A percentile compares a stretch with the other conserved stretches of the same genome.
Conservation (phyloP, 1,284 basidiomycete genomes). For the Vanrija sp. region DNA sequence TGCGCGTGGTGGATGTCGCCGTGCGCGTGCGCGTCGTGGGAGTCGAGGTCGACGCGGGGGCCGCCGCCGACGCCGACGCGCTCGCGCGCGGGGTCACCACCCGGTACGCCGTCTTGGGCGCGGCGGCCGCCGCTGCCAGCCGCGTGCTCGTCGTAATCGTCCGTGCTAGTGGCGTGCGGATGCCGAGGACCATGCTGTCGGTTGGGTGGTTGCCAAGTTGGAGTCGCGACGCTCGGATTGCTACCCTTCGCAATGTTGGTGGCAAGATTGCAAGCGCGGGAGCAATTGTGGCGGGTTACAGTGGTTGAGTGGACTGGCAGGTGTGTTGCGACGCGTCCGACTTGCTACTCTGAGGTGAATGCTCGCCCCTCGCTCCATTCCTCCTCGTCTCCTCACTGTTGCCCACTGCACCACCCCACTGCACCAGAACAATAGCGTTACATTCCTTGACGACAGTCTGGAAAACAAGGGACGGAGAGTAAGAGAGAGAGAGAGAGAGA, state of each 20-base stretch:
- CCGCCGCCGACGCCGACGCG: not conserved
- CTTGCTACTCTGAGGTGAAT: too few species aligned
- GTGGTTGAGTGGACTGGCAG: too few species aligned
- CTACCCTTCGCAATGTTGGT: too few species aligned
- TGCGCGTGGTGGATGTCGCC: not conserved
- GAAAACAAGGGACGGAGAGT: not conserved
- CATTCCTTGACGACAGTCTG: slow-evolving; percentile 1
- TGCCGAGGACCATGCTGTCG: too few species aligned
- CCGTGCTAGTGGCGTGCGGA: too few species aligned
- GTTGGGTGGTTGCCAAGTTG: too few species aligned
- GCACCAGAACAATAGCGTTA: slow-evolving; percentile 1
- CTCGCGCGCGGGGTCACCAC: not conserved
- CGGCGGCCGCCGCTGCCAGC: too few species aligned
- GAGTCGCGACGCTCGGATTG: not conserved
- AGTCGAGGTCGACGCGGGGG: slow-evolving; percentile 2
- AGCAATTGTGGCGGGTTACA: not conserved
- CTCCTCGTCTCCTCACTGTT: too few species aligned
- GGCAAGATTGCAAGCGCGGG: not conserved
- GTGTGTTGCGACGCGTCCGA: too few species aligned
- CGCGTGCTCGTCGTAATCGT: too few species aligned
- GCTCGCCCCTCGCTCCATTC: too few species aligned
- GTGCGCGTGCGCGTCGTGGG: not conserved
- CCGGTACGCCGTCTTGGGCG: too few species aligned
- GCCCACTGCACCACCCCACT: not conserved
- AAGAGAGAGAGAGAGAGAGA: not conserved